These are phyloP conservation scores for Irpex sp. DNA, from an alignment of 1,284 basidiomycete species.

Conservation along the genomic window DNA sequence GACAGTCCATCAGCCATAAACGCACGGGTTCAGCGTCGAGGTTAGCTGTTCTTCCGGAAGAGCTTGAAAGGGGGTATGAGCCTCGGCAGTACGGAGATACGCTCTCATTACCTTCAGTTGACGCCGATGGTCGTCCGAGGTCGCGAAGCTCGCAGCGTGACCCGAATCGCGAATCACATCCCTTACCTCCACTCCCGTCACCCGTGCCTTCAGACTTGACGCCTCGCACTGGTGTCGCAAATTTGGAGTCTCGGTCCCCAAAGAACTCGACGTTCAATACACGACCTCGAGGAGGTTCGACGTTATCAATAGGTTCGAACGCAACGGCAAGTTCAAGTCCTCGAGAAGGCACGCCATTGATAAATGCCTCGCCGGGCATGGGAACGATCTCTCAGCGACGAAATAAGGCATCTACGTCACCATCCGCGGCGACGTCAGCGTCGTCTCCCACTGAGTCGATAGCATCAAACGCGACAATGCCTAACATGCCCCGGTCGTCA, in stretches of 20 bases:
- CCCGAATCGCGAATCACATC: conserved; percentile 51
- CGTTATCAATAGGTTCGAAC: conserved; percentile 43
- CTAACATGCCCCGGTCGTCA: conserved; percentile 18
- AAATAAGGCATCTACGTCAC: conserved; percentile 57
- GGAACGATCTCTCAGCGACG: conserved; percentile 71
- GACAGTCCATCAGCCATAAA: conserved; percentile 47
- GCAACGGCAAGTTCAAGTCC: conserved; percentile 17
- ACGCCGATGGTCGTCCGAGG: conserved; percentile 23
- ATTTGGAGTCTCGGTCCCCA: conserved; percentile 16
- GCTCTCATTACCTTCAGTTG: conserved; percentile 23
- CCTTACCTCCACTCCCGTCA: conserved; percentile 63
- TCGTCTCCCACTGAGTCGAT: conserved; percentile 58
- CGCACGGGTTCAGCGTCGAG: conserved; percentile 54
- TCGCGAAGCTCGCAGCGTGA: conserved; percentile 18
- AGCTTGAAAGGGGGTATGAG: conserved; percentile 27
- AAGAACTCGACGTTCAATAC: conserved; percentile 34
- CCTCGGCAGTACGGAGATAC: conserved; percentile 19
- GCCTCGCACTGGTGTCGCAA: conserved; percentile 24
- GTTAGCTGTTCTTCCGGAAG: conserved; percentile 60
- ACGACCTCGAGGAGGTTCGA: conserved; percentile 52
- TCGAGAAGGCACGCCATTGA: conserved; percentile 32
- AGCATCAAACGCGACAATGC: conserved; percentile 36
- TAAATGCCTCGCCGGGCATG: conserved; percentile 56
- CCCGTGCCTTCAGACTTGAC: conserved; percentile 35
- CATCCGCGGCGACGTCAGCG: conserved; percentile 35